Evolutionary conservation across 495 filamentous ascomycete genomes (phyloP).

Genomic region (Parmelia sp.): DNA sequence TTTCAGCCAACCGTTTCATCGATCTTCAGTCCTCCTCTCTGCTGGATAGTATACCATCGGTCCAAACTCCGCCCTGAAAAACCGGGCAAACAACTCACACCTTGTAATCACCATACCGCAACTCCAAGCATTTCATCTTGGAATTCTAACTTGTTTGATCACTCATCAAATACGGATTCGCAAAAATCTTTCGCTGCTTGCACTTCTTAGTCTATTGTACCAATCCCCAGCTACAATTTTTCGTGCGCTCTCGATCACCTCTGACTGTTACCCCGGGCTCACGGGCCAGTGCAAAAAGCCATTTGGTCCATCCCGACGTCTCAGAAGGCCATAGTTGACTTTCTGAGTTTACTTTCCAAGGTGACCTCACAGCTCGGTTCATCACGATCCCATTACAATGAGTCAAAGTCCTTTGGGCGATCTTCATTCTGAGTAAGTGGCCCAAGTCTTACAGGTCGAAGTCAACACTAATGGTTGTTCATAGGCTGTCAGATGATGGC

Average conservation of each 20-base stretch:
- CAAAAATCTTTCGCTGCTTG: not conserved
- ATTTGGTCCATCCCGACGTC: not conserved
- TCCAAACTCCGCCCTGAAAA: not conserved
- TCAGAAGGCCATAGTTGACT: not conserved
- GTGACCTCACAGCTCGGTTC: not conserved
- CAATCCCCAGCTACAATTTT: not conserved
- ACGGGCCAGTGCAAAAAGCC: not conserved
- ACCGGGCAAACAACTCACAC: not conserved
- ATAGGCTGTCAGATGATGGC: not conserved
- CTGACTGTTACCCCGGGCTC: not conserved
- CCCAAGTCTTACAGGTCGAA: not conserved
- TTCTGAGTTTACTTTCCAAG: not conserved
- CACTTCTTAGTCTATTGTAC: not conserved
- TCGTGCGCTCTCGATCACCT: not conserved
- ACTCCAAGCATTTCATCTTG: not conserved
- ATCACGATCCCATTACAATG: not conserved
- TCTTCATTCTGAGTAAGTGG: not conserved
- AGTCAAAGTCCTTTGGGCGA: not conserved
- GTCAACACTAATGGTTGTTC: not conserved
- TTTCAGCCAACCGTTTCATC: not conserved
- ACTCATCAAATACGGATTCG: not conserved
- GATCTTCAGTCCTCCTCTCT: not conserved
- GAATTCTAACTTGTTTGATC: not conserved
- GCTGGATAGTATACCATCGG: not conserved
- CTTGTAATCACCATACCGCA: not conserved